These are phyloP conservation scores for Tetrastigma voinierianum DNA, from an alignment of 164 flowering plant genomes.

Conservation along the genomic window DNA sequence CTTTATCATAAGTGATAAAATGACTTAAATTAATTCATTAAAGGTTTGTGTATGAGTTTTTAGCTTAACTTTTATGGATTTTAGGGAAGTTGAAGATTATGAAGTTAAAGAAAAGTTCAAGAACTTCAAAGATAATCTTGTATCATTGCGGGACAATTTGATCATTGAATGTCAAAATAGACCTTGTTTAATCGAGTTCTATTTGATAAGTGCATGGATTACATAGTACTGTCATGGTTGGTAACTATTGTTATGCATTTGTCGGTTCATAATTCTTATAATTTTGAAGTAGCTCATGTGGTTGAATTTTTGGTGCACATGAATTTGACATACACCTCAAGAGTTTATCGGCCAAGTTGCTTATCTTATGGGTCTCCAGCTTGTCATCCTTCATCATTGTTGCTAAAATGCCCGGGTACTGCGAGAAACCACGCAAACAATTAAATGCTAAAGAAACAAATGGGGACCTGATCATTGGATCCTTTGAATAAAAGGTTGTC, in stretches of 20 bases:
- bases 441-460: conserved; percentile 77
- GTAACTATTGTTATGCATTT: conserved; percentile 18
- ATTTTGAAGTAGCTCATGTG: conserved; percentile 5
- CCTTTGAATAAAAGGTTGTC: conserved; percentile 79
- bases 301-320: conserved; percentile 13
- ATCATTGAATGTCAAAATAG: conserved; percentile 89
- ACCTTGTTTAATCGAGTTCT: conserved; percentile 77
- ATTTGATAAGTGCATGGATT: conserved; percentile 94
- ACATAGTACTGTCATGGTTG: conserved; percentile 91
- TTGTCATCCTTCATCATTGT: conserved; percentile 87
- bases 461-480: conserved; percentile 94
- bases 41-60: conserved; percentile 11
- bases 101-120: conserved; percentile 72
- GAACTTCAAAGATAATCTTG: conserved; percentile 86
- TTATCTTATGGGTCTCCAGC: conserved; percentile 88
- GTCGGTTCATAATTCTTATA: not conserved
- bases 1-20: not conserved
- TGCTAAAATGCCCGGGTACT: conserved; percentile 84
- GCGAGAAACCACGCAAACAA: conserved; percentile 93
- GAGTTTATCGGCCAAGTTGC: conserved; percentile 93
- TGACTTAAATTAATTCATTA: not conserved
- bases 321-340: conserved; percentile 81
- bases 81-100: conserved; percentile 77
- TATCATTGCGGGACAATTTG: conserved; percentile 75
- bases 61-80: conserved; percentile 21